Evolutionary conservation across 1,284 basidiomycete genomes (phyloP), one percentile per base, ranked within the genome.

Genomic region (Entoloma clypeatum): DNA sequence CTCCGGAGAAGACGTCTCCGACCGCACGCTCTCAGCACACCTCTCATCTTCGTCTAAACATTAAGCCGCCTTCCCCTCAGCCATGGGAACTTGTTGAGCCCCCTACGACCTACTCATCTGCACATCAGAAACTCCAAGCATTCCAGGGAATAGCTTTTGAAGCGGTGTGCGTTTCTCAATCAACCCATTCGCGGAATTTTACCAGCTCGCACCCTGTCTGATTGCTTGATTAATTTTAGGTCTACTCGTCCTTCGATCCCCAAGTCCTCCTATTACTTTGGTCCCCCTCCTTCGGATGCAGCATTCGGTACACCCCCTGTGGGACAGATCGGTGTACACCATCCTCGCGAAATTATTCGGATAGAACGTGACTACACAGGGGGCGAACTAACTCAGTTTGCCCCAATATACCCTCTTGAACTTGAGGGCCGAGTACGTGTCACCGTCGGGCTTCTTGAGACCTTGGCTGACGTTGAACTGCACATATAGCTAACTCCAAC

Each of bases 321-420:
- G n/a, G 89, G 89, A 2, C 81, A 82, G 40, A 81, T 92, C 42
- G 86, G 86, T 5, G 62, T 85, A 16, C 85, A 92, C 57, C 80
- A 87, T 53, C 87, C 89, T n/a, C 77, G 89, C 39, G 89, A 92
- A 63, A 77, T 92, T 45, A 66, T 92, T 43, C 73, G 89, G 25
- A 69, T 92, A 36, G 89, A 92, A 61, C 69, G 90, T 31, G 89
- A 92, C 60, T 92, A 91, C 55, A 75, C 71, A 11, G 78, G 82
- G 0, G 89, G 89, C 4, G 89, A 92, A 58, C 64, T 92, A 16
- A 70, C 78, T 8, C 90, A 92, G 58, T 88, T 92, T 59, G 71
- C 85, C 22, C 75, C 87, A 0, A 75, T 83, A 49, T 92, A 86
- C 60, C 89, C 86, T 2, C 62, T 92, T 16, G 89, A 92, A 55